phyloP scores from a whole-genome alignment of 2,329 filamentous ascomycete genomes.

The Aspergillus hiratsukae region DNA sequence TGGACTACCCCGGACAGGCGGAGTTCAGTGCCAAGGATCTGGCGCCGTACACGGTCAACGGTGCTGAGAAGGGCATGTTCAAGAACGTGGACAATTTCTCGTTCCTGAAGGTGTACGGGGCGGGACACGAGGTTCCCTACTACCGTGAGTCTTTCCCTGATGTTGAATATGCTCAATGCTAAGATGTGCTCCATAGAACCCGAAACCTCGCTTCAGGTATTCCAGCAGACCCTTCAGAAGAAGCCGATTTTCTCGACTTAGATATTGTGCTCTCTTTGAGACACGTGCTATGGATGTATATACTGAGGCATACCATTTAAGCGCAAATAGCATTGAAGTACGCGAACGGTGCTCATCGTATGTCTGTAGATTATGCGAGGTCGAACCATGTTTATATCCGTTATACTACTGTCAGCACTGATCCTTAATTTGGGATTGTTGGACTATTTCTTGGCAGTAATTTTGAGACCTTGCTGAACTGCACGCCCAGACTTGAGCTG shows the following conservation, averaged over 20 bases:
- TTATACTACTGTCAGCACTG: neutral
- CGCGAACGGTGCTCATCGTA: neutral
- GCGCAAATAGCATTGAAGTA: neutral
- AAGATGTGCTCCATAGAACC: slow-evolving; percentile 30
- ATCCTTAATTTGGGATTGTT: too few relatives aligned
- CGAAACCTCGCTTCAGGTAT: slow-evolving; percentile 43
- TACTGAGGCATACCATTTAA: neutral
- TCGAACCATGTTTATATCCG: neutral
- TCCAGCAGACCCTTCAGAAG: slow-evolving; percentile 42
- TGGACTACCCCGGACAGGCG: slow-evolving; percentile 40
- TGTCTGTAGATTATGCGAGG: neutral
- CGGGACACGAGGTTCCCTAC: slow-evolving; percentile 48
- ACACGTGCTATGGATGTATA: neutral
- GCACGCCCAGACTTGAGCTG: too few relatives aligned
- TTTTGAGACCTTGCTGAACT: too few relatives aligned
- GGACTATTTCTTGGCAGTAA: too few relatives aligned
- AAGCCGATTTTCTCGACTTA: slow-evolving; percentile 19
- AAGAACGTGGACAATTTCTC: slow-evolving; percentile 49
- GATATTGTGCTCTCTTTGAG: neutral
- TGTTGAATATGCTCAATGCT: slow-evolving; percentile 11
- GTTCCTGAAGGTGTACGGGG: slow-evolving; percentile 47
- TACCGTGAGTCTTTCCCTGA: slow-evolving; percentile 40
- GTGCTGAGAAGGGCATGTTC: slow-evolving; percentile 46
- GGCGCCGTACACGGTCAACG: slow-evolving; percentile 46
- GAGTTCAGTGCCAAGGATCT: slow-evolving; percentile 39